Conservation (phyloP, 345 rosid genomes). For the Pugionium dolabratum region DNA sequence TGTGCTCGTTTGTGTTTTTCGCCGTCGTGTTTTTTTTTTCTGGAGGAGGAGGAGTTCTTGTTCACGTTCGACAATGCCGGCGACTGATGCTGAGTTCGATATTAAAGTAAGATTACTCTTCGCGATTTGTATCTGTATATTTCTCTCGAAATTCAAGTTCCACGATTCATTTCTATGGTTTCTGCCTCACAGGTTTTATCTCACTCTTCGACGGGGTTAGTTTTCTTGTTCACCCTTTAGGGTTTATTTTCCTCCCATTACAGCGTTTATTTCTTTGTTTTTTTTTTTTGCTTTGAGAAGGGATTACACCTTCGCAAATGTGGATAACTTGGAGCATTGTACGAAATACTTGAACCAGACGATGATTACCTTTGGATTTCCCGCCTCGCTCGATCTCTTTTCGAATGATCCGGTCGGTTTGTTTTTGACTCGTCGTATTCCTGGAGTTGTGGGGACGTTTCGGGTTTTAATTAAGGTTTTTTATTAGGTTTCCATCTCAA, state of each 20-base stretch:
- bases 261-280: background rate
- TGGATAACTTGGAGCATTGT: slow-evolving; percentile 83
- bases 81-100: slow-evolving; percentile 64
- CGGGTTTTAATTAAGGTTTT: slow-evolving; percentile 16
- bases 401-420: slow-evolving; percentile 78
- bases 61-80: slow-evolving; percentile 46
- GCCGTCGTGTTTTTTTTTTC: slow-evolving; percentile 1
- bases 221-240: slow-evolving; percentile 17
- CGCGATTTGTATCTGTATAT: background rate
- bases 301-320: slow-evolving; percentile 82
- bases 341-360: slow-evolving; percentile 91
- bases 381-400: slow-evolving; percentile 94
- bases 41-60: slow-evolving; percentile 15
- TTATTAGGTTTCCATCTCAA: slow-evolving; percentile 77
- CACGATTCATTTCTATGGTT: slow-evolving; percentile 3
- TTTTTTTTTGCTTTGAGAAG: slow-evolving; percentile 40
- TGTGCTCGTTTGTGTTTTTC: background rate
- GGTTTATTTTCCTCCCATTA: slow-evolving; percentile 16
- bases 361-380: slow-evolving; percentile 90
- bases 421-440: slow-evolving; percentile 7
- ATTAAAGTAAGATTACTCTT: slow-evolving; percentile 45
- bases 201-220: slow-evolving; percentile 62
- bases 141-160: slow-evolving; percentile 5
- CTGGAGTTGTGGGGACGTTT: background rate
- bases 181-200: slow-evolving; percentile 47